A percentile compares a stretch with the other conserved stretches of the same genome.
phyloP scores from a whole-genome alignment of 805 yeast species.

The Wickerhamomyces mucosus region DNA sequence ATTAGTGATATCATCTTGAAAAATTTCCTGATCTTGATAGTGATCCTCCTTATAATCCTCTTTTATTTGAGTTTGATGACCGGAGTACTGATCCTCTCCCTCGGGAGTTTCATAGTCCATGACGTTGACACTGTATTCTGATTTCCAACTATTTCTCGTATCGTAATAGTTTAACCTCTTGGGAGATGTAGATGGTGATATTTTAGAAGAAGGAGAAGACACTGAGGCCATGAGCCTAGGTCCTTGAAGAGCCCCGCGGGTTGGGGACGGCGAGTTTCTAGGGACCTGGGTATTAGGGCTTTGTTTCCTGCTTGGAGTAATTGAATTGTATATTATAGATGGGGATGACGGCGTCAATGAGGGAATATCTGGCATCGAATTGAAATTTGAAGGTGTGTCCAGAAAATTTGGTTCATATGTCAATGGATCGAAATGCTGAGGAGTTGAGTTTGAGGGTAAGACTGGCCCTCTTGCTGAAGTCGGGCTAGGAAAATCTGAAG shows the following conservation, averaged over 20 bases:
- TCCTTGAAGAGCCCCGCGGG: conserved; percentile 12
- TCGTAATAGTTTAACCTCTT: conserved; percentile 16
- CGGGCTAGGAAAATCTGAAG: conserved; percentile 6
- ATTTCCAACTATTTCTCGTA: conserved; percentile 20
- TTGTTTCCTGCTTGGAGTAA: too few species aligned
- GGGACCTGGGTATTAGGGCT: too few species aligned
- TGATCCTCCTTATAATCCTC: too few species aligned
- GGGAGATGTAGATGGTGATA: conserved; percentile 18
- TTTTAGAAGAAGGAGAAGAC: conserved; percentile 1
- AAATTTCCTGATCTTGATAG: too few species aligned
- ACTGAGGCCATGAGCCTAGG: conserved; percentile 14
- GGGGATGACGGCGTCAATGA: conserved; percentile 8
- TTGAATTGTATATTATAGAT: background rate
- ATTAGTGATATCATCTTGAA: too few species aligned
- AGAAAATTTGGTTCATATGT: conserved; percentile 4
- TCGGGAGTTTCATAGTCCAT: too few species aligned
- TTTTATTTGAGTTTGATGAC: too few species aligned
- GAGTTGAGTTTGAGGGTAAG: conserved; percentile 3
- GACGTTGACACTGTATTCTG: conserved; percentile 16
- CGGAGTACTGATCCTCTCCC: background rate
- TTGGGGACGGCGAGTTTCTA: conserved; percentile 13
- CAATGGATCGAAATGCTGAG: background rate
- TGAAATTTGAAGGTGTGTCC: conserved; percentile 12
- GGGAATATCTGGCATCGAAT: conserved; percentile 17
- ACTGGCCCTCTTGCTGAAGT: conserved; percentile 6